Conservation (phyloP, 495 filamentous ascomycete genomes). For the Talaromyces proteolyticus region DNA sequence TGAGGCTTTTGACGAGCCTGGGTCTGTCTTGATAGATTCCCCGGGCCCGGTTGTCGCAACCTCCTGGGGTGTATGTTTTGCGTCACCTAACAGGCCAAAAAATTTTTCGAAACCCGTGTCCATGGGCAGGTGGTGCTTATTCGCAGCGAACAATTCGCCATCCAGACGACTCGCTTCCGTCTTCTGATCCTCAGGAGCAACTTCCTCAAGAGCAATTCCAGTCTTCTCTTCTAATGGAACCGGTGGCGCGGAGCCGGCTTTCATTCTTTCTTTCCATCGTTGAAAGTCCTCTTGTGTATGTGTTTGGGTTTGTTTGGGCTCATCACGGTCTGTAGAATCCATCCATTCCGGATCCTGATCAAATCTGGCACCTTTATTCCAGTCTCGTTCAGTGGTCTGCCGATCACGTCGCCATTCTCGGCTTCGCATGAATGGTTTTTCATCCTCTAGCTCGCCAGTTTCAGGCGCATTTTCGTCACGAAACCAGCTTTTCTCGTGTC, state of each 20-base stretch:
- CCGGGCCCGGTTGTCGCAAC: constrained; percentile 19
- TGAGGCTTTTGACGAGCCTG: constrained; percentile 18
- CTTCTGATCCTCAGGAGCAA: constrained; percentile 16
- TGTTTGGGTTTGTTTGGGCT: constrained; percentile 61
- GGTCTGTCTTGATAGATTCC: constrained; percentile 24
- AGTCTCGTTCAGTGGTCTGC: constrained; percentile 58
- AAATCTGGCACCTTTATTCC: constrained; percentile 41
- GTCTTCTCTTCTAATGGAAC: constrained; percentile 42
- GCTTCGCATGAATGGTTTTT: constrained; percentile 47
- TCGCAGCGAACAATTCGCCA: constrained; percentile 30
- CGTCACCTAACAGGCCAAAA: constrained; percentile 62
- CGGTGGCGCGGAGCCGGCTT: constrained; percentile 44
- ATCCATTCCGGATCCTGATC: constrained; percentile 86
- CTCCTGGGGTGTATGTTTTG: constrained; percentile 24
- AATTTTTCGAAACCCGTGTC: constrained; percentile 74
- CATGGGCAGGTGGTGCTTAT: constrained; percentile 33
- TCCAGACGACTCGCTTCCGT: constrained; percentile 27
- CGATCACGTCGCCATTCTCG: constrained; percentile 61
- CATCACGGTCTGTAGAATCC: constrained; percentile 69
- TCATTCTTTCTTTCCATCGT: constrained; percentile 92
- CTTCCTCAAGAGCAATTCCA: constrained; percentile 25
- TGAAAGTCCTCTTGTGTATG: constrained; percentile 91
- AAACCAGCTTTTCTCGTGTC: constrained; percentile 53
- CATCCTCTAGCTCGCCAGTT: constrained; percentile 49
- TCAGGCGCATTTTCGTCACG: constrained; percentile 46